phyloP scores from a whole-genome alignment of 495 filamentous ascomycete genomes.

The Achaetomiella virescens region DNA sequence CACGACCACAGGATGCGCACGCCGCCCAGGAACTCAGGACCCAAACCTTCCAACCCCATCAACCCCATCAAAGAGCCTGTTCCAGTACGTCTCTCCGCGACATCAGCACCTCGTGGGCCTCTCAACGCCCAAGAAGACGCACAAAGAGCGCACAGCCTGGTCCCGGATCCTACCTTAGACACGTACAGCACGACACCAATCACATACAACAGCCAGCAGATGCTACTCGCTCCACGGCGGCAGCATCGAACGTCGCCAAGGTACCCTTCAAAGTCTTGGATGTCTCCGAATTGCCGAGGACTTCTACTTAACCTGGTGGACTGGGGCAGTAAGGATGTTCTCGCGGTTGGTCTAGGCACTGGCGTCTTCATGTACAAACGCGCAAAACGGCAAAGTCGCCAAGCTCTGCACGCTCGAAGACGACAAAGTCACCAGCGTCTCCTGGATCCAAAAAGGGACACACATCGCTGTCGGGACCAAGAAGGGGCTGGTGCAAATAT shows the following conservation, averaged over 20 bases:
- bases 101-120: conserved; percentile 61
- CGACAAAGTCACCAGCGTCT: conserved; percentile 92
- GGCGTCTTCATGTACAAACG: conserved; percentile 99
- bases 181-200: conserved; percentile 92
- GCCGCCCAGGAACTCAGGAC: conserved; percentile 63
- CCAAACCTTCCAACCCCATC: conserved; percentile 60
- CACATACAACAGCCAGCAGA: conserved; percentile 79
- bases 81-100: conserved; percentile 81
- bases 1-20: conserved; percentile 53
- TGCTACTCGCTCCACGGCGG: conserved; percentile 83
- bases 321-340: conserved; percentile 91
- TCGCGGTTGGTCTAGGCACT: conserved; percentile 85
- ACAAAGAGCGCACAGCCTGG: conserved; percentile 74
- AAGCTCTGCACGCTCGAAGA: conserved; percentile 90
- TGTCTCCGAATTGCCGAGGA: conserved; percentile 96
- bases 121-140: conserved; percentile 86
- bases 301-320: conserved; percentile 97
- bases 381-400: conserved; percentile 74
- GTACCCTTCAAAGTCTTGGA: conserved; percentile 97
- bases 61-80: conserved; percentile 95
- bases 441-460: conserved; percentile 94
- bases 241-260: conserved; percentile 86
- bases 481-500: conserved; percentile 92
- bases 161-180: conserved; percentile 80
- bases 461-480: conserved; percentile 92